Evolutionary conservation across 305 asterid species (phyloP).

Genomic region (Fraxinus nigra): DNA sequence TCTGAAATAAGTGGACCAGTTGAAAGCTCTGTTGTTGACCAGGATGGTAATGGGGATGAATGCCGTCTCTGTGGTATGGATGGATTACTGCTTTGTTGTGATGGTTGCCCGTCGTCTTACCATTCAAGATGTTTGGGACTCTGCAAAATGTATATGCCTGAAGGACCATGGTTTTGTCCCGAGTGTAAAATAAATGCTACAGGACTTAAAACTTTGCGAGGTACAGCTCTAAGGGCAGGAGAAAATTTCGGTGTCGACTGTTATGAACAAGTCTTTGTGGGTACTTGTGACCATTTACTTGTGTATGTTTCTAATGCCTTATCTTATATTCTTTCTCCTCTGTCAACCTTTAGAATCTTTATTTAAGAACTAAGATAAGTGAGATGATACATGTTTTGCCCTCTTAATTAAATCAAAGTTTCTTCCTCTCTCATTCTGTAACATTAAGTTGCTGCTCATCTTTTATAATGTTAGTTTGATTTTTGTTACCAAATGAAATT

Average conservation of each 20-base stretch:
- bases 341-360: conserved; percentile 12
- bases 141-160: conserved; percentile 71
- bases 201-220: conserved; percentile 54
- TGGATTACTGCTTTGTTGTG: conserved; percentile 89
- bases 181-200: conserved; percentile 67
- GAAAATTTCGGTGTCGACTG: conserved; percentile 69
- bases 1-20: conserved; percentile 35
- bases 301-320: conserved; percentile 64
- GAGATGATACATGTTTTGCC: conserved; percentile 6
- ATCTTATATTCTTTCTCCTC: conserved; percentile 18
- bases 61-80: conserved; percentile 99
- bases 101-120: conserved; percentile 92
- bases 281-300: conserved; percentile 84
- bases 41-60: conserved; percentile 92
- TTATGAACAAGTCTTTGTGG: conserved; percentile 67
- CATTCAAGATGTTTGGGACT: conserved; percentile 95
- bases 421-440: conserved; percentile 18
- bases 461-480: conserved; percentile 21
- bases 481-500: conserved; percentile 24
- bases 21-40: conserved; percentile 44
- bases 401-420: conserved; percentile 1
- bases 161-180: conserved; percentile 93
- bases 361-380: conserved; percentile 17
- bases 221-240: conserved; percentile 69
- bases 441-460: conserved; percentile 13